Evolutionary conservation across 139 green algal species (phyloP), one percentile per base, ranked within the genome.

Genomic region (Tetradesmus lagerheimii): DNA sequence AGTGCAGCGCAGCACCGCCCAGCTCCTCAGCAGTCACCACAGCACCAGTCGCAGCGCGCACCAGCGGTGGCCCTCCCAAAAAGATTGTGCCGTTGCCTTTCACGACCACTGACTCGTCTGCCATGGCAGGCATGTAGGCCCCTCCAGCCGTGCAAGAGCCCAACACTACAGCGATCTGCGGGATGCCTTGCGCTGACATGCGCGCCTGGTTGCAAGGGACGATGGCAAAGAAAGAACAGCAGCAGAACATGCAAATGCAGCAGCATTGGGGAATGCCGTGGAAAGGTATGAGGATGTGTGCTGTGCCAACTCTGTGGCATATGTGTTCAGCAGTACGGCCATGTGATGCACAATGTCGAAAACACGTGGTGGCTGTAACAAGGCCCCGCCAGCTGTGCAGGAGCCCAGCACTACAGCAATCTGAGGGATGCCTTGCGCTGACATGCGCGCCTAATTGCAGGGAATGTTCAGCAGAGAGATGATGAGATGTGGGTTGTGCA

Each of bases 301-400:
- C n/a, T n/a, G n/a, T n/a, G n/a, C n/a, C n/a, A n/a, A n/a, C n/a
- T n/a, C n/a, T n/a, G n/a, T n/a, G n/a, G n/a, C n/a, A n/a, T n/a
- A n/a, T n/a, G n/a, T n/a, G n/a, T n/a, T n/a, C n/a, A n/a, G n/a
- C n/a, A n/a, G n/a, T n/a, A n/a, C n/a, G n/a, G n/a, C n/a, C n/a
- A n/a, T n/a, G n/a, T n/a, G n/a, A n/a, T n/a, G n/a, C n/a, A n/a
- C n/a, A n/a, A n/a, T n/a, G n/a, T n/a, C n/a, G n/a, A n/a, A n/a
- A n/a, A n/a, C n/a, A n/a, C n/a, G n/a, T n/a, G n/a, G n/a, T n/a
- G n/a, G n/a, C n/a, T n/a, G n/a, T n/a, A n/a, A n/a, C n/a, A n/a
- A 98, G 8, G 97, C 97, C 14, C 97, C 97, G 20, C 97, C 97
- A 1, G 97, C 97, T 4, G 97, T 99, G 93, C 97, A 99, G n/a